Base-by-base conservation (phyloP, 1,284 basidiomycete species). In the Salmacisia buchloeana region DNA sequence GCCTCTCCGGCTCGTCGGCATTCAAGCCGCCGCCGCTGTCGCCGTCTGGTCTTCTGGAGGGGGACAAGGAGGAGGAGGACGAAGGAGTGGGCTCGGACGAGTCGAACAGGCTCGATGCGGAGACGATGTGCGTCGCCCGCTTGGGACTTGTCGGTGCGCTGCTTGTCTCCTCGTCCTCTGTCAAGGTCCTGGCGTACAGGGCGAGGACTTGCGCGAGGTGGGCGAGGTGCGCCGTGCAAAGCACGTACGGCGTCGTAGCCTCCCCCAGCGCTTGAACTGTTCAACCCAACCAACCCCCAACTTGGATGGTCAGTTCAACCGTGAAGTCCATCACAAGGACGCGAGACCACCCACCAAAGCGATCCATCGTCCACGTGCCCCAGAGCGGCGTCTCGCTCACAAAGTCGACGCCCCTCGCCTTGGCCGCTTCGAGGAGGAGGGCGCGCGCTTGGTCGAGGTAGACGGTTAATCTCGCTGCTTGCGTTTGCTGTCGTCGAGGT, bases 311-410 rank as follows among this genome's bases (percentile, higher is more conserved):
- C 5, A 64, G 45, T 12, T 21, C 13, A 15, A 10, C 10, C 13
- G n/a, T 18, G 45, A 5, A 25, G 10, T n/a, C 45, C 5, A 23
- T 4, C n/a, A 7, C 21, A 23, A 25, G 15, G 21, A 5, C 9
- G 18, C 9, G 45, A 49, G 12, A 31, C 12, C 23, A 59, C 67
- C 39, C 49, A 75, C 73, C 64, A 41, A 76, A 76, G 7, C 66
- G 69, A n/a, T 70, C 68, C 36, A 76, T 45, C 3, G 73, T 63
- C 75, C 75, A 76, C 5, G 73, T 75, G 18, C 65, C 73, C 75
- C 75, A 76, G 54, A 76, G 54, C 0, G 75, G 66, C 13, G 70
- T 62, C 35, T 66, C 61, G n/a, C 70, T 67, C 9, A 65, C 68
- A 21, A 69, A 70, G 21, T 69, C 66, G 34, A 67, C 62, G 1